Evolutionary conservation across 345 rosid genomes (phyloP).

Genomic region (Eucalyptus virginea): DNA sequence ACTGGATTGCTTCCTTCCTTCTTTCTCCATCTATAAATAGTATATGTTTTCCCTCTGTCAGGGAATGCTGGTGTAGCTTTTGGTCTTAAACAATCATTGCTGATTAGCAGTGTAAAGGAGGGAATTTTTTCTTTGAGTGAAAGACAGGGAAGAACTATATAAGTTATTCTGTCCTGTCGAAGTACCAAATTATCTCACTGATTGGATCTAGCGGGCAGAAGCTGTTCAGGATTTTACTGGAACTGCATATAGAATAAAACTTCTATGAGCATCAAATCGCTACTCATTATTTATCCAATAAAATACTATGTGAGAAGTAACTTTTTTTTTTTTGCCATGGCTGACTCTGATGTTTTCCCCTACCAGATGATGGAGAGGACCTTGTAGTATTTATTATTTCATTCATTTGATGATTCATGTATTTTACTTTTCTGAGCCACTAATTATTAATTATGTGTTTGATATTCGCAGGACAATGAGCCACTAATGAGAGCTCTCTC

Average conservation of each 20-base stretch:
- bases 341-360: background rate
- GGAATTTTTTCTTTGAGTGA: background rate
- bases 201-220: background rate
- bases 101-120: background rate
- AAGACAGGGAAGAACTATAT: background rate
- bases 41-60: background rate
- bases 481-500: slow-evolving; percentile 98
- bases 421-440: background rate
- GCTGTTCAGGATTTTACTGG: background rate
- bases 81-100: background rate
- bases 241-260: background rate
- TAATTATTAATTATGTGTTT: background rate
- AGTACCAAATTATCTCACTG: background rate
- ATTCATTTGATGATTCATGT: background rate
- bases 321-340: background rate
- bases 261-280: background rate
- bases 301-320: background rate
- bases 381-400: background rate
- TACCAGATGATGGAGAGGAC: background rate
- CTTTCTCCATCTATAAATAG: background rate
- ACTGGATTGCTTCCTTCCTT: background rate
- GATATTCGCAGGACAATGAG: slow-evolving; percentile 65
- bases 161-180: background rate
- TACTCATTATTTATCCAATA: background rate
- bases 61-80: background rate